These are phyloP conservation scores for Cinnamomum micranthum DNA, from an alignment of 164 flowering plant genomes.

Conservation along the genomic window DNA sequence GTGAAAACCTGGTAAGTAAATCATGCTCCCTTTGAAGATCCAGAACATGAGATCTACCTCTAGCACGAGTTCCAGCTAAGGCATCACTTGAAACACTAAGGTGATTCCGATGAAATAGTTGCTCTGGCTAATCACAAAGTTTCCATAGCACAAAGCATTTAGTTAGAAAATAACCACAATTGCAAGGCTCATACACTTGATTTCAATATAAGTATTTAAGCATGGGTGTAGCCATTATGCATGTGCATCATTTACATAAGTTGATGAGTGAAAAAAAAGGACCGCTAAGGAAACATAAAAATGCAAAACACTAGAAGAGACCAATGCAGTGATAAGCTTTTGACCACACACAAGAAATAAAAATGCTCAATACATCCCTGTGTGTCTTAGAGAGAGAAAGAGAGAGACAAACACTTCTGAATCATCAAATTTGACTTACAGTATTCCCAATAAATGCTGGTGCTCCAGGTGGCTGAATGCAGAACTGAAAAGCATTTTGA, in stretches of 20 bases:
- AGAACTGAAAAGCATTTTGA: constrained; percentile 78
- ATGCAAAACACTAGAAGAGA: not conserved
- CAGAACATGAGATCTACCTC: constrained; percentile 52
- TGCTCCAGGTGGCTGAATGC: constrained; percentile 85
- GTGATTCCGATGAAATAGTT: constrained; percentile 69
- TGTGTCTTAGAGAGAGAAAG: too few species aligned
- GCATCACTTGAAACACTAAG: constrained; percentile 77
- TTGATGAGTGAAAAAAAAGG: too few species aligned
- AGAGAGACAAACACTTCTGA: not conserved
- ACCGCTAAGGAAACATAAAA: not conserved
- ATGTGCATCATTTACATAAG: too few species aligned
- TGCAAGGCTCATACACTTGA: too few species aligned
- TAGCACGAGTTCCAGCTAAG: constrained; percentile 90
- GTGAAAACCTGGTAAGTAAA: constrained; percentile 63
- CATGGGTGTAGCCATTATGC: too few species aligned
- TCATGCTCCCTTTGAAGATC: constrained; percentile 80
- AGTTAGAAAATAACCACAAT: constrained; percentile 10
- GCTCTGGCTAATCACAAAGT: constrained; percentile 82
- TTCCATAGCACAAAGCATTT: constrained; percentile 17
- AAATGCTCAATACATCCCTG: not conserved
- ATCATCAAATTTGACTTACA: constrained; percentile 34
- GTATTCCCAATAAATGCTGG: constrained; percentile 96
- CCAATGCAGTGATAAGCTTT: not conserved
- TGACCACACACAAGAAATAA: too few species aligned
- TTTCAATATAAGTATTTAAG: too few species aligned